These are phyloP conservation scores for Hypoxylon sp. DNA, from an alignment of 2,329 filamentous ascomycete species.

Conservation along the genomic window DNA sequence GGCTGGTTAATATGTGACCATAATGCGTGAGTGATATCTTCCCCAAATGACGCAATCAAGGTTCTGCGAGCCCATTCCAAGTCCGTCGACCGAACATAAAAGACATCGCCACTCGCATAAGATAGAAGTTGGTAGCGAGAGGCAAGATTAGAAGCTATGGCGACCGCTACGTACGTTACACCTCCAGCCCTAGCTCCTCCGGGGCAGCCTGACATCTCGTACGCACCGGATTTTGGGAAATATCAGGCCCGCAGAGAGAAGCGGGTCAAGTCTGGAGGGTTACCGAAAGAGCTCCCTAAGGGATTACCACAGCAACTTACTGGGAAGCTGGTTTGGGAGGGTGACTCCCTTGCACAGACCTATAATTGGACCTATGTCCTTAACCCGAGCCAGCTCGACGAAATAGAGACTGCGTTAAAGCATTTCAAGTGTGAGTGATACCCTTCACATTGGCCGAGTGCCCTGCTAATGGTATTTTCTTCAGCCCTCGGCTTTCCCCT, in stretches of 20 bases:
- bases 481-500: conserved; percentile 58
- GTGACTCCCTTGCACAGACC: conserved; percentile 61
- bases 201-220: conserved; percentile 72
- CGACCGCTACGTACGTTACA: conserved; percentile 46
- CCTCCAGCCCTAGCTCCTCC: conserved; percentile 52
- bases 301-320: conserved; percentile 66
- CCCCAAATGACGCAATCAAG: conserved; percentile 38
- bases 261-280: conserved; percentile 59
- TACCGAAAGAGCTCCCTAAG: conserved; percentile 61
- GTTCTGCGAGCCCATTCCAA: conserved; percentile 16
- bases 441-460: background rate
- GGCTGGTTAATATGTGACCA: conserved; percentile 1
- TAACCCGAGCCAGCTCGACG: conserved; percentile 62
- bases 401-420: conserved; percentile 62
- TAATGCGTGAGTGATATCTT: conserved; percentile 25
- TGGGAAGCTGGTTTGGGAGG: conserved; percentile 71
- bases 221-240: conserved; percentile 68
- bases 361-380: conserved; percentile 70
- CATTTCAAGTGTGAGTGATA: conserved; percentile 59
- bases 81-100: conserved; percentile 22
- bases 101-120: conserved; percentile 3
- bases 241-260: conserved; percentile 66
- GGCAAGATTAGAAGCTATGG: conserved; percentile 18
- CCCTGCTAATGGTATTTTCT: background rate
- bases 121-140: background rate